Percentiles rank a stretch among this genome's conserved stretches.
phyloP scores from a whole-genome alignment of 129 eudicot species.

The Centella asiatica region DNA sequence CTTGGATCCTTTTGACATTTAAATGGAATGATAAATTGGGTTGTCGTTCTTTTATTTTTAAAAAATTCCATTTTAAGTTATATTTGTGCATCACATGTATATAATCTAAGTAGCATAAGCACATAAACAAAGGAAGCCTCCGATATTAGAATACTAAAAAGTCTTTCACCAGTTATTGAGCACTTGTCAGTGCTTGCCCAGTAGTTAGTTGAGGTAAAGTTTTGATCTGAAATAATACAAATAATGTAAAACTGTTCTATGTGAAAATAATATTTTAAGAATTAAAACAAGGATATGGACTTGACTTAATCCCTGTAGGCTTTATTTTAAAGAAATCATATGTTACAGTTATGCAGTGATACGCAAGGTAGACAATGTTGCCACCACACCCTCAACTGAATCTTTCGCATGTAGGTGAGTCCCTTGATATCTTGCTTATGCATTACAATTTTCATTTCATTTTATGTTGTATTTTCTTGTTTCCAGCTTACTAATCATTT shows the following conservation, averaged over 20 bases:
- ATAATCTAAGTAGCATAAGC: neutral
- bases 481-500: neutral
- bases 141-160: too few species aligned
- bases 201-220: neutral
- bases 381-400: slow-evolving; percentile 34
- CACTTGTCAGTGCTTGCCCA: neutral
- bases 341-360: slow-evolving; percentile 61
- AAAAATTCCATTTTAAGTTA: too few species aligned
- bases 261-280: too few species aligned
- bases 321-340: neutral
- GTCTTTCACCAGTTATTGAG: neutral
- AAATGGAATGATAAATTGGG: neutral
- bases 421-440: neutral
- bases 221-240: neutral
- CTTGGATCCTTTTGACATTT: neutral
- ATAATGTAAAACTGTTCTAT: too few species aligned
- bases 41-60: too few species aligned
- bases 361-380: slow-evolving; percentile 54
- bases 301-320: neutral
- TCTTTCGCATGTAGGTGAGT: slow-evolving; percentile 41
- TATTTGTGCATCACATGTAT: neutral
- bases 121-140: too few species aligned
- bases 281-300: too few species aligned
- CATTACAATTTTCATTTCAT: neutral
- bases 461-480: neutral